Conservation (phyloP, 257 asterid genomes). For the Buddleja alternifolia region DNA sequence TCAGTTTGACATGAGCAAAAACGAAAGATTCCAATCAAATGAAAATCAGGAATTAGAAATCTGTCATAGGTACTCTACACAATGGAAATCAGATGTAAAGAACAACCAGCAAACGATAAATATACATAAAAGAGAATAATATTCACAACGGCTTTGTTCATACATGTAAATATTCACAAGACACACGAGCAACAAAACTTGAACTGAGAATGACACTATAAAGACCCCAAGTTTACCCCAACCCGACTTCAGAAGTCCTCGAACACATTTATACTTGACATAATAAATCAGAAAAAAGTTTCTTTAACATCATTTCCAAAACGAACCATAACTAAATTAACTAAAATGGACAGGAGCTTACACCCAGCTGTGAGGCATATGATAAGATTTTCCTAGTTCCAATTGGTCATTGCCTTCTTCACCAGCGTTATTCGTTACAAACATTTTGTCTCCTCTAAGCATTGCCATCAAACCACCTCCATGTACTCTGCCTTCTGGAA, state of each 20-base stretch:
- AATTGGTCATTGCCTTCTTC: constrained; percentile 20
- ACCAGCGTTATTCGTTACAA: constrained; percentile 14
- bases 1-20: no score
- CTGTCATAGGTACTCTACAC: background rate
- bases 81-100: background rate
- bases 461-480: constrained; percentile 72
- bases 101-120: background rate
- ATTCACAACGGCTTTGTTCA: background rate
- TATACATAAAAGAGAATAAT: background rate
- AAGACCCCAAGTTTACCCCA: background rate
- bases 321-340: background rate
- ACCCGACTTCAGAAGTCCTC: background rate
- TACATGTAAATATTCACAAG: constrained; percentile 8
- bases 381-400: constrained; percentile 24
- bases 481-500: constrained; percentile 79
- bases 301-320: background rate
- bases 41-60: background rate
- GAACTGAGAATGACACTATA: background rate
- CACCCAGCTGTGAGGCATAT: constrained; percentile 32
- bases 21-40: background rate
- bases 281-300: background rate
- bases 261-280: background rate
- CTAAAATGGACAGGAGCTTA: background rate
- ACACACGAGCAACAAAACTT: constrained; percentile 5
- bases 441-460: constrained; percentile 47